These are phyloP conservation scores for Scleroderma citrinum DNA, from an alignment of 768 basidiomycete genomes.

Conservation along the genomic window DNA sequence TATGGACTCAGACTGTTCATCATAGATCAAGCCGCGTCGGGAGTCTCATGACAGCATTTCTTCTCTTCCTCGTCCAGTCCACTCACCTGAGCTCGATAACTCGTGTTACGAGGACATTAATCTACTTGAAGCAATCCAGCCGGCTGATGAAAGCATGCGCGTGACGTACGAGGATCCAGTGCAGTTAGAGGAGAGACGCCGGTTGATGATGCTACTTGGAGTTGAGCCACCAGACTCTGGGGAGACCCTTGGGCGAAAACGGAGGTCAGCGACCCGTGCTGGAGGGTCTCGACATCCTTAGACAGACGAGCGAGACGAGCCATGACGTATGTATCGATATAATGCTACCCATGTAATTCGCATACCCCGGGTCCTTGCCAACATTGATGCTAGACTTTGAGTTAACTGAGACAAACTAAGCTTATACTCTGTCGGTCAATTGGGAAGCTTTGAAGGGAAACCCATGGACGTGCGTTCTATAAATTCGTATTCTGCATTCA, in stretches of 20 bases:
- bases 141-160: constrained; percentile 42
- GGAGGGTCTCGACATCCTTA: constrained; percentile 19
- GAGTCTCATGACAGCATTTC: constrained; percentile 26
- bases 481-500: not conserved
- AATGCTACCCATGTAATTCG: not conserved
- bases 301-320: not conserved
- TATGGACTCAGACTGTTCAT: not conserved
- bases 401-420: too few relatives aligned
- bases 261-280: constrained; percentile 19
- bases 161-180: constrained; percentile 67
- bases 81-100: constrained; percentile 1
- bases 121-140: constrained; percentile 20
- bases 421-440: too few relatives aligned
- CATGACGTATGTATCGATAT: not conserved
- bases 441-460: too few relatives aligned
- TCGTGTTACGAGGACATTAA: constrained; percentile 29
- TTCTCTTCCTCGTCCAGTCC: constrained; percentile 8
- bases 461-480: constrained; percentile 16
- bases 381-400: too few relatives aligned
- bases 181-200: constrained; percentile 51
- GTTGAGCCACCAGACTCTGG: constrained; percentile 9
- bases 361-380: too few relatives aligned
- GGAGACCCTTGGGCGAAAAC: constrained; percentile 7
- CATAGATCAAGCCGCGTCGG: constrained; percentile 35
- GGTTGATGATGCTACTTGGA: constrained; percentile 51